Percentiles rank a stretch among this genome's conserved stretches.
phyloP scores from a whole-genome alignment of 2,329 filamentous ascomycete species.

The Diplocarpon rosae region DNA sequence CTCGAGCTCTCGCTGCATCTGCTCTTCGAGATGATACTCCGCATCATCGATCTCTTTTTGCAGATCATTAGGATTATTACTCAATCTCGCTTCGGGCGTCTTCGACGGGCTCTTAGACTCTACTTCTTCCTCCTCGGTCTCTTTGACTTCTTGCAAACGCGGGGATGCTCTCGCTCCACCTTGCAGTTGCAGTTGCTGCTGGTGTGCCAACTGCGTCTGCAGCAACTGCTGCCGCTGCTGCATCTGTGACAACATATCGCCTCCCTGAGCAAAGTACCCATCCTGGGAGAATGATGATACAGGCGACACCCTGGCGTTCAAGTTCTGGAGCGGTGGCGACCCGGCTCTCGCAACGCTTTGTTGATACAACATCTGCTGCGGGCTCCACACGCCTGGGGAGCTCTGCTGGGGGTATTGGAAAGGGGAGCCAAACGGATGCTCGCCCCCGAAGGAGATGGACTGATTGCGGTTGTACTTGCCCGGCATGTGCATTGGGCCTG shows the following conservation, averaged over 20 bases:
- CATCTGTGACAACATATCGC: slow-evolving; percentile 33
- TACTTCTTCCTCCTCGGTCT: slow-evolving; percentile 51
- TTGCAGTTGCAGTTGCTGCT: slow-evolving; percentile 31
- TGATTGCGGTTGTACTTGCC: slow-evolving; percentile 58
- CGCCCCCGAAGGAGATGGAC: slow-evolving; percentile 56
- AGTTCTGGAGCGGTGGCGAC: slow-evolving; percentile 51
- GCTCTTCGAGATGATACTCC: slow-evolving; percentile 74
- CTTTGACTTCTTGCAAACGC: slow-evolving; percentile 60
- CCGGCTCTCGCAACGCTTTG: slow-evolving; percentile 43
- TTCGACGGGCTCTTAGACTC: slow-evolving; percentile 40
- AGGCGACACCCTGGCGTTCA: slow-evolving; percentile 50
- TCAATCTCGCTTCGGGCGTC: slow-evolving; percentile 47
- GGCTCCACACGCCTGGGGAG: slow-evolving; percentile 48
- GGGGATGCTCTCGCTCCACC: slow-evolving; percentile 41
- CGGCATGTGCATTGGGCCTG: slow-evolving; percentile 53
- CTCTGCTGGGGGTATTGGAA: slow-evolving; percentile 56
- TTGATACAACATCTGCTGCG: slow-evolving; percentile 40
- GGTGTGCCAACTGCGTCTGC: slow-evolving; percentile 41
- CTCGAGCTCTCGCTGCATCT: slow-evolving; percentile 67
- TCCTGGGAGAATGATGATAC: slow-evolving; percentile 46
- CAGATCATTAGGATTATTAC: slow-evolving; percentile 63
- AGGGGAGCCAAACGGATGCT: slow-evolving; percentile 49
- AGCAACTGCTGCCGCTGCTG: slow-evolving; percentile 36
- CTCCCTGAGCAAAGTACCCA: slow-evolving; percentile 24
- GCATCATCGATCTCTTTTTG: slow-evolving; percentile 79